Percentiles rank a stretch among this genome's conserved stretches.
Evolutionary conservation across 1,284 basidiomycete genomes (phyloP).

Genomic region (Sporisorium graminicola): DNA sequence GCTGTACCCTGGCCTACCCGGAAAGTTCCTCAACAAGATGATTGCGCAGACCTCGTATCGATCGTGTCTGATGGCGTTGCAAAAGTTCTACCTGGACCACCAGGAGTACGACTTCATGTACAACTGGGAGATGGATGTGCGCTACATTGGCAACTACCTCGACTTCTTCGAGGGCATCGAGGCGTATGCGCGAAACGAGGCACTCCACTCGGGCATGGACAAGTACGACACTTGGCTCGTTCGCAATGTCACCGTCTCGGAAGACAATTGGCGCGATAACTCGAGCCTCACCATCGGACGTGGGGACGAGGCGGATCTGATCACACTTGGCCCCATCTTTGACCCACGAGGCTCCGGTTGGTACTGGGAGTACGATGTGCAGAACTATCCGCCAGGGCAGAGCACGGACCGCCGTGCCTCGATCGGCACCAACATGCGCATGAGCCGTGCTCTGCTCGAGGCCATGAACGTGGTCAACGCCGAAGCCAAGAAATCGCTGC

Average conservation of each 20-base stretch:
- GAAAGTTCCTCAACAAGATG: slow-evolving; percentile 69
- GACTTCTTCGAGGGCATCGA: slow-evolving; percentile 69
- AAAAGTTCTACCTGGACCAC: slow-evolving; percentile 69
- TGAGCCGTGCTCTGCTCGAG: slow-evolving; percentile 66
- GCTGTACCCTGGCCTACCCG: slow-evolving; percentile 67
- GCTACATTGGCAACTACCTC: slow-evolving; percentile 69
- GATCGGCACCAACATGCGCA: slow-evolving; percentile 69
- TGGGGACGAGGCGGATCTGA: slow-evolving; percentile 68
- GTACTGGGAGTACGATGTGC: slow-evolving; percentile 70
- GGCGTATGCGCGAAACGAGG: slow-evolving; percentile 65
- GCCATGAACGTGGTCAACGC: slow-evolving; percentile 70
- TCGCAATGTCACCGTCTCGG: slow-evolving; percentile 62
- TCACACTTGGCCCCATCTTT: slow-evolving; percentile 69
- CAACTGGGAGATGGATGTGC: slow-evolving; percentile 70
- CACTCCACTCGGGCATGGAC: slow-evolving; percentile 66
- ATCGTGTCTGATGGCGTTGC: slow-evolving; percentile 68
- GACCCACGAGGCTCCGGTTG: slow-evolving; percentile 69
- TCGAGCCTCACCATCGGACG: slow-evolving; percentile 48
- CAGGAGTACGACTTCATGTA: slow-evolving; percentile 69
- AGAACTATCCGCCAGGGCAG: slow-evolving; percentile 67
- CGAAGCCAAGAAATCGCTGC: slow-evolving; percentile 68
- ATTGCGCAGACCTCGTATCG: slow-evolving; percentile 69
- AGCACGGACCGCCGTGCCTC: slow-evolving; percentile 66
- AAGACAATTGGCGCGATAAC: slow-evolving; percentile 65
- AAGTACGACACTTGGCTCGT: slow-evolving; percentile 70